Evolutionary conservation across 2,329 filamentous ascomycete genomes (phyloP), one percentile per base, ranked within the genome.

Genomic region (Neonectria magnoliae): DNA sequence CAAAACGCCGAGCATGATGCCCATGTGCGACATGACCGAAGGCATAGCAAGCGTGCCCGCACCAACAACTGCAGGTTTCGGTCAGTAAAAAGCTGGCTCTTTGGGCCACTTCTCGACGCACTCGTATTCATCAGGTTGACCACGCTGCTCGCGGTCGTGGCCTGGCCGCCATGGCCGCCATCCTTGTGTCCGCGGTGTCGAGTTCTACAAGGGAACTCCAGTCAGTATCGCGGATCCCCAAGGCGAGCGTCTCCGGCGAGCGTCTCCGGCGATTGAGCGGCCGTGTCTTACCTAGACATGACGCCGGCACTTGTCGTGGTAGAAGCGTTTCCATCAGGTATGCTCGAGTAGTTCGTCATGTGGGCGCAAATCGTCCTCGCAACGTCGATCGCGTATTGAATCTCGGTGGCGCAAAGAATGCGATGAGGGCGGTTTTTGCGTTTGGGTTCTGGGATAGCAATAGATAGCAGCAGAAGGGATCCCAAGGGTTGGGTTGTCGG

Each of bases 61-160:
- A 61, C 96, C 96, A 68, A 99, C 89, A 75, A 99, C 93, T 96
- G 74, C 47, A 63, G 27, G n/a, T 18, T 41, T 52, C 9, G 41
- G 59, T 74, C 60, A 76, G 71, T 62, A 64, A 18, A 25, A 22
- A 61, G 67, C 70, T 48, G 67, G n/a, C 41, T 45, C 11, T 51
- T 33, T 13, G 29, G 65, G 7, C 13, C 16, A n/a, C 45, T 74
- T 16, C 38, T 48, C 6, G 27, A 66, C 88, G 64, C 85, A 96
- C 93, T 99, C 18, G 96, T 99, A 80, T 99, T 99, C 69, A 98
- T 86, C 69, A 99, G 85, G 79, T 99, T 99, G 81, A 98, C 91
- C 70, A 96, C 91, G 77, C 94, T 97, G 82, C 94, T 97, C 58
- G 91, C 79, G 89, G 93, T 97, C 72, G 93, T 92, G 72, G 96